A percentile compares a stretch with the other conserved stretches of the same genome.
phyloP scores from a whole-genome alignment of 2,329 filamentous ascomycete genomes.

The Colletotrichum sp. region DNA sequence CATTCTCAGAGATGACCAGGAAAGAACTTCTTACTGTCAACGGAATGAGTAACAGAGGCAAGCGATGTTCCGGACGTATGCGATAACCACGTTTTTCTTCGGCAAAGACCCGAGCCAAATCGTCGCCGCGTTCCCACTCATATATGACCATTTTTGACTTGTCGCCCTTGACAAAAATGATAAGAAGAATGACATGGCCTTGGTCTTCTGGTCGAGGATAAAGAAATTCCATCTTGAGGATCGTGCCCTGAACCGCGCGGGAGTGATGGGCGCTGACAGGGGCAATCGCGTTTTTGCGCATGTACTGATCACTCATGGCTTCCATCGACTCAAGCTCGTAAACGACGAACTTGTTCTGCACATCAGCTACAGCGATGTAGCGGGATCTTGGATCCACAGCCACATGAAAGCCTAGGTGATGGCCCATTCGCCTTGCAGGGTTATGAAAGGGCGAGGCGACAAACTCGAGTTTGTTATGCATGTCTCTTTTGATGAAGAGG shows the following conservation, averaged over 20 bases:
- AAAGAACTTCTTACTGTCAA: constrained; percentile 75
- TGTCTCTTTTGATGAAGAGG: constrained; percentile 64
- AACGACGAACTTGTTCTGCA: constrained; percentile 73
- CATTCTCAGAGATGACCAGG: constrained; percentile 66
- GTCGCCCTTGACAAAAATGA: constrained; percentile 60
- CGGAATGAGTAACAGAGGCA: constrained; percentile 76
- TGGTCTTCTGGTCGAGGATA: constrained; percentile 71
- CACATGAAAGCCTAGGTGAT: constrained; percentile 66
- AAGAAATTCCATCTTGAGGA: constrained; percentile 87
- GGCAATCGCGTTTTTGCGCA: constrained; percentile 46
- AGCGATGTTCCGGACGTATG: constrained; percentile 55
- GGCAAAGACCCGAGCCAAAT: constrained; percentile 49
- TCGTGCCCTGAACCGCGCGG: constrained; percentile 68
- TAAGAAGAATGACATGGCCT: constrained; percentile 76
- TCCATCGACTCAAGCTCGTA: constrained; percentile 69
- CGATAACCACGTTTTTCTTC: constrained; percentile 55
- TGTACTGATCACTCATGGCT: constrained; percentile 56
- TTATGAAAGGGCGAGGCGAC: constrained; percentile 63
- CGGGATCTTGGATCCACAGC: constrained; percentile 79
- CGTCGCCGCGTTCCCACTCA: constrained; percentile 63
- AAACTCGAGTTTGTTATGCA: constrained; percentile 60
- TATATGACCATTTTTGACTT: constrained; percentile 60
- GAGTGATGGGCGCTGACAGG: constrained; percentile 59
- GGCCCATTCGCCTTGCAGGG: constrained; percentile 55
- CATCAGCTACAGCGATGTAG: constrained; percentile 72